Base-by-base conservation (phyloP, 148 eudicot genomes). In the Dysphania ambrosioides region DNA sequence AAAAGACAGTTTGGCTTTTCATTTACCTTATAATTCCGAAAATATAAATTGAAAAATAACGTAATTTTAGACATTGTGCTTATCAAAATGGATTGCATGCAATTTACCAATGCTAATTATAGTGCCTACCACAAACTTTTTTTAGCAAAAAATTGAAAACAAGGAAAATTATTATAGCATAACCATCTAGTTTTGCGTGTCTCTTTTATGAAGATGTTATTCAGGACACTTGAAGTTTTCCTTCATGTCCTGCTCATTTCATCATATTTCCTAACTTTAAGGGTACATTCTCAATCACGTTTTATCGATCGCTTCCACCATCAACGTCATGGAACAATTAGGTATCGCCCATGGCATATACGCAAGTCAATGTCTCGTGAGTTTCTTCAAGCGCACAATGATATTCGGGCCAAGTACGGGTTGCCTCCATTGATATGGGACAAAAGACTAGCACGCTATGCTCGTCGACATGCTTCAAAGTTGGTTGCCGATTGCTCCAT, bases 311-410 rank as follows among this genome's bases (percentile, higher is more conserved):
- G 53, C 3, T 47, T 47, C 15, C 18, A 67, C 38, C 53, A 24
- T 40, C 18, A 26, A 12, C 21, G 13, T 0, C 42, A 66, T 38
- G 41, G 26, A 32, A 6, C 26, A 34, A 29, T 63, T 16, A 5
- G 18, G n/a, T 61, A 32, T 6, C 42, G 21, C 2, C 12, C 65
- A 11, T 34, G 55, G 35, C 40, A 5, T n/a, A n/a, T 19, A 0
- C 74, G 8, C 1, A 16, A 26, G 11, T 10, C 73, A 7, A 32
- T n/a, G 74, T 68, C 78, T 35, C 78, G 42, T 27, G 75, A 83
- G 36, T 83, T 83, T 65, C 78, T 83, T 6, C 56, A 0, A 4
- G 76, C 85, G 0, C 85, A 79, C 35, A 83, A 83, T 61, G 38
- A 1, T 8, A 29, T 83, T 9, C 78, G 86, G 18, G 66, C 78